Base-by-base conservation (phyloP, 768 basidiomycete genomes). In the Boletus insuetus region DNA sequence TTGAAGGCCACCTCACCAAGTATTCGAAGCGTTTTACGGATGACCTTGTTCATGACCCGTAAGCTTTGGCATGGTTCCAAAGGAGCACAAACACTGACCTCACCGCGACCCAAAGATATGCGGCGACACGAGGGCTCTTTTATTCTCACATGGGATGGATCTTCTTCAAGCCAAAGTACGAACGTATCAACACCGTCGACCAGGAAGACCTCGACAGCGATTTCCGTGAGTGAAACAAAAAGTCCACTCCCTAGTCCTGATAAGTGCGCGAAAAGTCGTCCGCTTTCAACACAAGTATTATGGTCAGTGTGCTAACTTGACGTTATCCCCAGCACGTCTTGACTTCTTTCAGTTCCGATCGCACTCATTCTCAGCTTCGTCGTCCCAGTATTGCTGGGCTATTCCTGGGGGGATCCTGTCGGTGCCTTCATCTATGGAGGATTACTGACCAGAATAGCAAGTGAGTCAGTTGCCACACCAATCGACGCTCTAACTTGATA, bases 61-160 rank as follows among this genome's bases (percentile, higher is more conserved):
- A 40, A 58, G 55, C 17, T 26, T 14, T 43, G 29, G 37, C 29
- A 24, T 31, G 8, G 35, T 26, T 31, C 43, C 29, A 34, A 35
- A 20, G 26, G 7, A n/a, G 12, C 34, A 42, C 32, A 26, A 20
- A 13, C 2, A 29, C 32, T 29, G 8, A 29, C 9, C 29, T 29
- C 37, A 29, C 34, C 19, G 13, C 26, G 2, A 37, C 12, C 37
- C 16, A 20, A 57, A 57, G 56, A 26, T 57, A 58, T 9, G 55
- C 56, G 6, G 55, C 55, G 3, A 58, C 56, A 17, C 55, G 56
- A 57, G 56, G 56, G 4, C 32, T 58, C 7, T 37, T 58, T 6
- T 50, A 57, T 19, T 58, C 55, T 12, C 56, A 58, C 43, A 50
- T 58, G 43, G 56, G 56, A 35, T 58, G 56, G 55, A 49, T 58